Evolutionary conservation across 306 rosid species (phyloP), one percentile per base, ranked within the genome.

Genomic region (Leucaena leucocephala): DNA sequence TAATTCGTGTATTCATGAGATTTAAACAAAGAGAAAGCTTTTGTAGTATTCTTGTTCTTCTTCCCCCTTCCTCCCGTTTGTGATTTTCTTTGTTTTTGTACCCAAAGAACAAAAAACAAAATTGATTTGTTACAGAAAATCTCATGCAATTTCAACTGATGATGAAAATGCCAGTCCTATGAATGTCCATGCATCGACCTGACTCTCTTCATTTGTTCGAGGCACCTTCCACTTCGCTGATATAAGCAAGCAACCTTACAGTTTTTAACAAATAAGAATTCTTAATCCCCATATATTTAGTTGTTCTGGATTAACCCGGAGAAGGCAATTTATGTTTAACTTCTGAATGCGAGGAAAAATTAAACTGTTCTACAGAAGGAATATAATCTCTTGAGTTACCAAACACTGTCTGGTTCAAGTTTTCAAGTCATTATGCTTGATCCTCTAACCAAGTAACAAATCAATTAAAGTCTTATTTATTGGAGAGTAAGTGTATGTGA

Each of bases 401-500:
- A 15, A 63, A 63, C 54, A 21, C 10, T 8, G 33, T 50, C 34
- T 69, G 11, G n/a, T 57, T 71, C 40, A 59, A 7, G 50, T 62
- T 46, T 76, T 82, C 58, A 48, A 48, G 78, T 76, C 74, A 69
- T 5, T 73, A 13, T 44, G 49, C 43, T 4, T 55, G 64, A 49
- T 71, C 12, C 64, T 82, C 55, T 61, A 54, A 44, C 27, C 66
- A 61, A 33, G n/a, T 27, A 65, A 66, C 58, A 78, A 72, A 27
- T 33, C 42, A 54, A 19, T 79, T 38, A 61, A 58, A 78, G 62
- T 40, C 48, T 11, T 12, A 58, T 38, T 65, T 65, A 17, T 38
- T 65, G 46, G 46, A 27, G 57, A 62, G 70, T 74, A 50, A 75
- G 34, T 5, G 21, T 17, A 48, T 59, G 81, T 54, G 65, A 50